Base-by-base conservation (phyloP, 2,329 filamentous ascomycete genomes). In the Pseudogymnoascus sp. region DNA sequence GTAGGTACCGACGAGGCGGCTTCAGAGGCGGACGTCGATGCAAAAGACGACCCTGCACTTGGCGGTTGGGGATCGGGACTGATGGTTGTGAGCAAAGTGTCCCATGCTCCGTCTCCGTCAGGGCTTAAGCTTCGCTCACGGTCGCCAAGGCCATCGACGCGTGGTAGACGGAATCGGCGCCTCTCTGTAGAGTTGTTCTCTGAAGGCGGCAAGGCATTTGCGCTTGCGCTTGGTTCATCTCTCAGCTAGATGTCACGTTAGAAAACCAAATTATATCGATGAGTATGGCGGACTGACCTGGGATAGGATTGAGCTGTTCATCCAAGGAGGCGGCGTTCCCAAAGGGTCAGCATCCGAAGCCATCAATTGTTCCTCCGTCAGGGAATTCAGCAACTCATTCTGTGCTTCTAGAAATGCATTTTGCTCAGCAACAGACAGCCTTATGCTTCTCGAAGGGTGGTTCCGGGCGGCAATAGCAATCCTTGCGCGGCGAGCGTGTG, bases 101-200 rank as follows among this genome's bases (percentile, higher is more conserved):
- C 88, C 93, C 93, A 97, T 1, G 80, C 80, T 59, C 82, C 80
- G 65, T 85, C 82, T 40, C 78, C 80, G 61, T 76, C 88, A 0
- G 88, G 88, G 71, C 88, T 92, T n/a, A 91, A 77, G 73, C 91
- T 96, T 68, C 91, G 86, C 66, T 91, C 85, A 63, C 92, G 88
- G 75, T 96, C 91, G 38, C 91, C 92, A 14, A 96, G 82, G 3
- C 91, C 91, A 74, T 96, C 88, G 1, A 88, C 66, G 60, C 63
- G 67, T 35, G 64, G 64, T 61, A 67, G 64, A 33, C 63, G 65
- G 35, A 64, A 31, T 33, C 45, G 45, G 45, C 45, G 45, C 21
- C 45, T 52, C 5, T 52, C 45, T 3, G n/a, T 2, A 52, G 25
- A 52, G 45, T 31, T 52, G 25, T 31, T 52, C 45, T 52, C 45